A percentile compares a stretch with the other conserved stretches of the same genome.
phyloP scores from a whole-genome alignment of 108 stramenopile species.

The Fragilaria crotonensis region DNA sequence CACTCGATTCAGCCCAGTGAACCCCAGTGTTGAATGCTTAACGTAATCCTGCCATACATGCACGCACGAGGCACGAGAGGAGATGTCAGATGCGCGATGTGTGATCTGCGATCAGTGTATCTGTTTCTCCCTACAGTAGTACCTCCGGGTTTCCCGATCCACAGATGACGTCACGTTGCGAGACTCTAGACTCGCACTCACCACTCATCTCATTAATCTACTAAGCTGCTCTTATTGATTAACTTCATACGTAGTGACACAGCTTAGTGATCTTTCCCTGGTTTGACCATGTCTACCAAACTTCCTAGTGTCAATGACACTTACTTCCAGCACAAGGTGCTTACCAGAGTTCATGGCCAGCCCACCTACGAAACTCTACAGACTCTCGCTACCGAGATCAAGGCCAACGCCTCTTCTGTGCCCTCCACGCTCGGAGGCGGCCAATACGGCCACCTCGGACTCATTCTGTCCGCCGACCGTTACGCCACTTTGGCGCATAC shows the following conservation, averaged over 20 bases:
- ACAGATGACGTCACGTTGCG: neutral
- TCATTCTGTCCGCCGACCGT: conserved; percentile 3
- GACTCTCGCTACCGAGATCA: neutral
- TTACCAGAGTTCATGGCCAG: too few relatives aligned
- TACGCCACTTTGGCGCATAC: conserved; percentile 3
- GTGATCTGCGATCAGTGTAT: too few relatives aligned
- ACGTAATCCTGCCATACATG: too few relatives aligned
- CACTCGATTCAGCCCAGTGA: too few relatives aligned
- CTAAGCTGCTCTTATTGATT: conserved; percentile 1
- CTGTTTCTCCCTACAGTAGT: neutral
- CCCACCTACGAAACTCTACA: neutral
- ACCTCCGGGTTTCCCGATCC: neutral
- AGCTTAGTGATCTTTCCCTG: neutral
- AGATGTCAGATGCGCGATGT: too few relatives aligned
- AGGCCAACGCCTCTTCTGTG: conserved; percentile 16
- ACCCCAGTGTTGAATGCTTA: too few relatives aligned
- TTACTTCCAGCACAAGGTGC: too few relatives aligned
- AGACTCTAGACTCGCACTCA: neutral
- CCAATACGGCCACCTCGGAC: conserved; percentile 8
- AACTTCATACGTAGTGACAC: neutral
- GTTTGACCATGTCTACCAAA: too few relatives aligned
- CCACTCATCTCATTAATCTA: conserved; percentile 1
- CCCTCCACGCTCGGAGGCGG: conserved; percentile 19
- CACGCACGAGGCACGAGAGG: too few relatives aligned
- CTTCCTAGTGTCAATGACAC: too few relatives aligned